Conservation (phyloP, 2,329 filamentous ascomycete species). For the Penicillium sp. region DNA sequence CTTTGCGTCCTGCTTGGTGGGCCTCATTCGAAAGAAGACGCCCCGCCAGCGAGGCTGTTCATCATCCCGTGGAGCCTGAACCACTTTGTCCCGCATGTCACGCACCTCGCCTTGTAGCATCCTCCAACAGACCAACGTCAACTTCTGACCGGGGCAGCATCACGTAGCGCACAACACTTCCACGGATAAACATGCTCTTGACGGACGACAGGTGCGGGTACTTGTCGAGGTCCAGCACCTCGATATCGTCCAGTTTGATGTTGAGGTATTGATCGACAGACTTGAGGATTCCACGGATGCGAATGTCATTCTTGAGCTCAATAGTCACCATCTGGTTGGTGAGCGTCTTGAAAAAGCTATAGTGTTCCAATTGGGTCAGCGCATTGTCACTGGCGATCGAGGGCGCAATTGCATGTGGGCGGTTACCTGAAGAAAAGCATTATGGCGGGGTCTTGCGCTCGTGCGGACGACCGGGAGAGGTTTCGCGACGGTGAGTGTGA, state of each 20-base stretch:
- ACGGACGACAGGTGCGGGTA: slow-evolving; percentile 89
- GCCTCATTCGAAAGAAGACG: neutral
- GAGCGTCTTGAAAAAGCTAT: slow-evolving; percentile 95
- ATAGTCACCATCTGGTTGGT: slow-evolving; percentile 96
- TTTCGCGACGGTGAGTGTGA: no score
- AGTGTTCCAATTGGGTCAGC: neutral
- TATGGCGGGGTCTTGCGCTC: slow-evolving; percentile 15
- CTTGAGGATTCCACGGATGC: slow-evolving; percentile 90
- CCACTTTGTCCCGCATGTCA: slow-evolving; percentile 6
- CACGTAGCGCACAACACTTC: slow-evolving; percentile 87
- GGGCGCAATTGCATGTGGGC: neutral
- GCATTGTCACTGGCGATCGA: neutral
- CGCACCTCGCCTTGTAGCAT: slow-evolving; percentile 79
- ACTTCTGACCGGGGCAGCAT: slow-evolving; percentile 77
- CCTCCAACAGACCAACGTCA: slow-evolving; percentile 79
- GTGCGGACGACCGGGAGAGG: neutral
- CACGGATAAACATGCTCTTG: slow-evolving; percentile 93
- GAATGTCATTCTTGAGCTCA: slow-evolving; percentile 98
- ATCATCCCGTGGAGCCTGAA: neutral
- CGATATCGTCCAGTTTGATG: slow-evolving; percentile 95
- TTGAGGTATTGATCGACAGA: slow-evolving; percentile 98
- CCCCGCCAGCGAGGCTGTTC: no score
- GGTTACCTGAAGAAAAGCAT: slow-evolving; percentile 52
- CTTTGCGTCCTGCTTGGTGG: no score
- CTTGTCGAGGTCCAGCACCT: slow-evolving; percentile 84